Conservation (phyloP, 2,329 filamentous ascomycete species). For the Apiospora rasikravindrae region DNA sequence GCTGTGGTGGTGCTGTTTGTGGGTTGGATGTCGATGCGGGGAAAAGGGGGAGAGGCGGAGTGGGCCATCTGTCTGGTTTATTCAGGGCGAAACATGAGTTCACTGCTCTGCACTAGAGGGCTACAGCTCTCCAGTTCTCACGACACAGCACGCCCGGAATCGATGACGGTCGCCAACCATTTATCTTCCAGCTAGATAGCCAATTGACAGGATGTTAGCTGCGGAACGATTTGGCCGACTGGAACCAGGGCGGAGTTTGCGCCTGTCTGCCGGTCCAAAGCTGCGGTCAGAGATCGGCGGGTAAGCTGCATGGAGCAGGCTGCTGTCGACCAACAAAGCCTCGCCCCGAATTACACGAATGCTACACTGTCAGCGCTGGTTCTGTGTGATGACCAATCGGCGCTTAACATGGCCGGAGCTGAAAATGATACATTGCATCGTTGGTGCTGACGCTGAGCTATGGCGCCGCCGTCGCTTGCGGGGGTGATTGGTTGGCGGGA, state of each 20-base stretch:
- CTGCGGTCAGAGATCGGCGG: not conserved
- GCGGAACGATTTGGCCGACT: too few relatives aligned
- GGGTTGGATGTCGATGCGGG: not conserved
- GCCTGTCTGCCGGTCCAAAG: too few relatives aligned
- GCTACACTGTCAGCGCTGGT: too few relatives aligned
- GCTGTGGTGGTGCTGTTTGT: too few relatives aligned
- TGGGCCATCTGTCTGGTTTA: too few relatives aligned
- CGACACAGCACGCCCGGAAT: not conserved
- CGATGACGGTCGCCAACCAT: not conserved
- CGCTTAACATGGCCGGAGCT: not conserved
- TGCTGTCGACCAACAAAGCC: too few relatives aligned
- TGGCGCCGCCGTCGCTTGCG: not conserved
- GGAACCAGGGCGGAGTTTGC: too few relatives aligned
- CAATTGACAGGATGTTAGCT: not conserved
- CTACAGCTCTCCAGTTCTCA: too few relatives aligned
- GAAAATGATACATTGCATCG: not conserved
- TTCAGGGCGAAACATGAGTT: too few relatives aligned
- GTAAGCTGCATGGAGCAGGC: not conserved
- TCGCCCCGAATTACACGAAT: too few relatives aligned
- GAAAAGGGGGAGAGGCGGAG: not conserved
- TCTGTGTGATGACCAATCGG: not conserved
- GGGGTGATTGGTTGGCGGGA: not conserved
- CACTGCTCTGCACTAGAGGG: not conserved
- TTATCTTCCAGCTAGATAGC: too few relatives aligned
- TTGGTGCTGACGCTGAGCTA: not conserved